Percentiles rank a stretch among this genome's conserved stretches.
Conservation (phyloP, 148 eudicot species). For the Camellia granthamiana region DNA sequence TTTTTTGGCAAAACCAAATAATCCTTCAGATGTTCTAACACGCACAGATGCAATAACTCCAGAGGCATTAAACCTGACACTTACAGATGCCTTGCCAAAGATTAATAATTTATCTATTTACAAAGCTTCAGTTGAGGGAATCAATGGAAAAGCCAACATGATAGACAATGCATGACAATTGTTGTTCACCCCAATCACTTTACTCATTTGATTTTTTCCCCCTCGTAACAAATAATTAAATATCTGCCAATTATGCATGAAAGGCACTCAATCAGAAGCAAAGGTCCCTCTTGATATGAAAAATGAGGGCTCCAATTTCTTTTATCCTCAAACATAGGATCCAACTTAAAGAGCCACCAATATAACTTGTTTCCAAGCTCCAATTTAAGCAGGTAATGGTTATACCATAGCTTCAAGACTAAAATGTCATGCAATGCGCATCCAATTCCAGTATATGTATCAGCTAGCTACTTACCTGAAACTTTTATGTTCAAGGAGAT, state of each 20-base stretch:
- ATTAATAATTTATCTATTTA: background rate
- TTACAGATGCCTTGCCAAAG: background rate
- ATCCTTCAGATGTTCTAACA: background rate
- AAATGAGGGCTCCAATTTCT: background rate
- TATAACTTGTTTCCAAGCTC: background rate
- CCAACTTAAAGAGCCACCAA: slow-evolving; percentile 3
- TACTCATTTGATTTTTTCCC: too few species aligned
- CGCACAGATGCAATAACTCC: background rate
- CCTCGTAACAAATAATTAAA: background rate
- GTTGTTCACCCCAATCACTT: background rate
- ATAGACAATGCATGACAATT: background rate
- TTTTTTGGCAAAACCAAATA: background rate
- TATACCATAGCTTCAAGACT: background rate
- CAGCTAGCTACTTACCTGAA: background rate
- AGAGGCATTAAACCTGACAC: background rate
- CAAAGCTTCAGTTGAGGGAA: background rate
- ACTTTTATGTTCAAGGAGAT: background rate
- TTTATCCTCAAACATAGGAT: background rate
- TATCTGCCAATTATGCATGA: background rate
- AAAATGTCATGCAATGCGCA: background rate
- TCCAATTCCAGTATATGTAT: background rate
- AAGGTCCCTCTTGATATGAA: background rate
- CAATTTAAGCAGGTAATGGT: background rate
- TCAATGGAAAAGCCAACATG: background rate
- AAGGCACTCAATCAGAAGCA: background rate